These are phyloP conservation scores for Neonectria neomacrospora DNA, from an alignment of 2,329 filamentous ascomycete species.

Conservation along the genomic window DNA sequence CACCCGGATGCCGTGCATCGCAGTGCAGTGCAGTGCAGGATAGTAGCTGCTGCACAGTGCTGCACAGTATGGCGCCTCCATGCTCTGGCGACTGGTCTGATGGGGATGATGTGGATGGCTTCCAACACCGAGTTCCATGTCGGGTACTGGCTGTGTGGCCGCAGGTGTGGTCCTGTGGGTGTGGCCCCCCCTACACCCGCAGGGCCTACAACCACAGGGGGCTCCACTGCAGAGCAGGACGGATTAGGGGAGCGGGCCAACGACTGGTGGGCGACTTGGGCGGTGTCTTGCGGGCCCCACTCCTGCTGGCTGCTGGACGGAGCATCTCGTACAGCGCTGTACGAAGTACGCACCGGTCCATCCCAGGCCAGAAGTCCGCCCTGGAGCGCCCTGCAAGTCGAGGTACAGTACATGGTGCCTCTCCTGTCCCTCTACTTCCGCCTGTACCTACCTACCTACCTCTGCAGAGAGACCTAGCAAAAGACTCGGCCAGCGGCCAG, in stretches of 20 bases:
- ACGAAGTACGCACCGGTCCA: conserved; percentile 3
- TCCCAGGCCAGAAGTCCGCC: background rate
- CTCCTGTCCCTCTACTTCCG: conserved; percentile 17
- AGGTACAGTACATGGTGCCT: conserved; percentile 28
- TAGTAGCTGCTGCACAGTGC: conserved; percentile 12
- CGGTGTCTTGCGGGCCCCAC: conserved; percentile 27
- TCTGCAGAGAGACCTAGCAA: too few species aligned
- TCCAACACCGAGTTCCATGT: conserved; percentile 20
- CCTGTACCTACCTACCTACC: too few species aligned
- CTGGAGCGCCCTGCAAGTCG: background rate
- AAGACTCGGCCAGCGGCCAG: background rate
- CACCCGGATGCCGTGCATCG: conserved; percentile 26
- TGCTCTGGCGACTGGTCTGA: conserved; percentile 3
- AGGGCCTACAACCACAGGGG: conserved; percentile 22
- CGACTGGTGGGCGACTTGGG: conserved; percentile 17
- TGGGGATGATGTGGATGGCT: conserved; percentile 12
- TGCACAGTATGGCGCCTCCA: conserved; percentile 8
- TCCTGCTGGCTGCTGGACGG: conserved; percentile 16
- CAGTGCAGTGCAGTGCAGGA: conserved; percentile 7
- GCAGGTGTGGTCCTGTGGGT: conserved; percentile 11
- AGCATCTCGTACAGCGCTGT: conserved; percentile 22
- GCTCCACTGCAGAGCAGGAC: conserved; percentile 24
- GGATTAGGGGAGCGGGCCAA: conserved; percentile 22
- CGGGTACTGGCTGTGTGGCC: conserved; percentile 16
- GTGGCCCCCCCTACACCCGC: conserved; percentile 18